phyloP scores from a whole-genome alignment of 2,329 filamentous ascomycete genomes.

The Xylariaceae sp. region DNA sequence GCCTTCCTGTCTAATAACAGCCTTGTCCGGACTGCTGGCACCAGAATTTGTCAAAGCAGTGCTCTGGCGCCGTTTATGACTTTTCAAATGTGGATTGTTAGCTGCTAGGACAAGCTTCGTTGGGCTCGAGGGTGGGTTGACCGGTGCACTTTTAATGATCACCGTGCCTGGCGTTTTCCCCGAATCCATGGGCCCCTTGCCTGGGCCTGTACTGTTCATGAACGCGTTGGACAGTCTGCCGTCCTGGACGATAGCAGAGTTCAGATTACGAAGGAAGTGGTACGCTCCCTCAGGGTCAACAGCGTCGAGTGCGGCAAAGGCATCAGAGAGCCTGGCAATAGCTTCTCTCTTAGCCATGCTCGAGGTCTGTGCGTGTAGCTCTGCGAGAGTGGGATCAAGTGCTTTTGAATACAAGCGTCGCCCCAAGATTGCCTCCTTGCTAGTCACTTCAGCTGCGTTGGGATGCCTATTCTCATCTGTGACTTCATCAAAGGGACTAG shows the following conservation, averaged over 20 bases:
- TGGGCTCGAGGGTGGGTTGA: conserved; percentile 36
- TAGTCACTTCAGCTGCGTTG: conserved; percentile 52
- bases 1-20: conserved; percentile 38
- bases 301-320: conserved; percentile 78
- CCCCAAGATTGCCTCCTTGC: conserved; percentile 80
- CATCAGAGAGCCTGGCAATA: conserved; percentile 76
- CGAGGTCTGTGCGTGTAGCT: conserved; percentile 77
- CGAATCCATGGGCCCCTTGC: conserved; percentile 28
- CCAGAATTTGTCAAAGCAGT: conserved; percentile 33
- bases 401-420: conserved; percentile 76
- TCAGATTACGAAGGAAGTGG: conserved; percentile 72
- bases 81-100: conserved; percentile 80
- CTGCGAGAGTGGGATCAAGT: conserved; percentile 77
- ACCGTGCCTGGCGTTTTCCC: conserved; percentile 53
- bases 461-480: conserved; percentile 63
- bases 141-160: conserved; percentile 48
- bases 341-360: conserved; percentile 70
- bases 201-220: conserved; percentile 37
- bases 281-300: conserved; percentile 89
- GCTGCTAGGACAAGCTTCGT: conserved; percentile 72
- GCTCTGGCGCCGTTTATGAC: conserved; percentile 63
- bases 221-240: conserved; percentile 56
- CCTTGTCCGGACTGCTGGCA: conserved; percentile 27
- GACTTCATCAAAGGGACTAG: conserved; percentile 40
- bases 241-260: conserved; percentile 69